A percentile compares a stretch with the other conserved stretches of the same genome.
Conservation (phyloP, 2,329 filamentous ascomycete genomes). For the Aureobasidium sp. region DNA sequence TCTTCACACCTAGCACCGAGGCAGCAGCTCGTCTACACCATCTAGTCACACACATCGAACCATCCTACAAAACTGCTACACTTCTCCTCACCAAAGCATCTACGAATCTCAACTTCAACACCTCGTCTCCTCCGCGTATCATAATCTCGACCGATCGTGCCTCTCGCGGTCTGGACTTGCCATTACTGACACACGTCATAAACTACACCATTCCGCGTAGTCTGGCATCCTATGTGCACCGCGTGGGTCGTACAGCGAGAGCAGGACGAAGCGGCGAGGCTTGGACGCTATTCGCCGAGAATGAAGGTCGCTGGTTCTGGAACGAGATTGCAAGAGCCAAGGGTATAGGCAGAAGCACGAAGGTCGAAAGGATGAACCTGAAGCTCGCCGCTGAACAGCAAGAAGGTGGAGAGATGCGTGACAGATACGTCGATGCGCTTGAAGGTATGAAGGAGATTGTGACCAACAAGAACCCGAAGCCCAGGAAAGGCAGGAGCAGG, state of each 20-base stretch:
- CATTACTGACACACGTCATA: slow-evolving; percentile 71
- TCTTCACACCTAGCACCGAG: slow-evolving; percentile 90
- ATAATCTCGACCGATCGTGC: slow-evolving; percentile 91
- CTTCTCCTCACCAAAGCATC: slow-evolving; percentile 58
- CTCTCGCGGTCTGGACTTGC: slow-evolving; percentile 72
- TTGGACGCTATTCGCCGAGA: slow-evolving; percentile 77
- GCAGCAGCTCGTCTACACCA: slow-evolving; percentile 78
- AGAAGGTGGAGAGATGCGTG: slow-evolving; percentile 30
- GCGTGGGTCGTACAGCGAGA: slow-evolving; percentile 82
- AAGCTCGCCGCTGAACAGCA: slow-evolving; percentile 25
- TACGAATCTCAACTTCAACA: slow-evolving; percentile 50
- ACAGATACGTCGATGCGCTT: slow-evolving; percentile 47
- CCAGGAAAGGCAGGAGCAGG: neutral
- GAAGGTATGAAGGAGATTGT: slow-evolving; percentile 56
- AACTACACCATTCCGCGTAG: slow-evolving; percentile 89
- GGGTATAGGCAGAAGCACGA: slow-evolving; percentile 41
- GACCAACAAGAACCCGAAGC: slow-evolving; percentile 19
- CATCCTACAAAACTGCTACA: slow-evolving; percentile 21
- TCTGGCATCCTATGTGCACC: slow-evolving; percentile 77
- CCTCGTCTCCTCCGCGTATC: slow-evolving; percentile 37
- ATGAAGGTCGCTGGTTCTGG: slow-evolving; percentile 88
- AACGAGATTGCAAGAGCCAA: slow-evolving; percentile 60
- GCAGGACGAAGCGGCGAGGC: slow-evolving; percentile 68
- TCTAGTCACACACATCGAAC: slow-evolving; percentile 47
- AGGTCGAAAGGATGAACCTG: slow-evolving; percentile 39